A percentile compares a stretch with the other conserved stretches of the same genome.
phyloP scores from a whole-genome alignment of 1,139 yeast genomes.

The Yamadazyma diddensiae region DNA sequence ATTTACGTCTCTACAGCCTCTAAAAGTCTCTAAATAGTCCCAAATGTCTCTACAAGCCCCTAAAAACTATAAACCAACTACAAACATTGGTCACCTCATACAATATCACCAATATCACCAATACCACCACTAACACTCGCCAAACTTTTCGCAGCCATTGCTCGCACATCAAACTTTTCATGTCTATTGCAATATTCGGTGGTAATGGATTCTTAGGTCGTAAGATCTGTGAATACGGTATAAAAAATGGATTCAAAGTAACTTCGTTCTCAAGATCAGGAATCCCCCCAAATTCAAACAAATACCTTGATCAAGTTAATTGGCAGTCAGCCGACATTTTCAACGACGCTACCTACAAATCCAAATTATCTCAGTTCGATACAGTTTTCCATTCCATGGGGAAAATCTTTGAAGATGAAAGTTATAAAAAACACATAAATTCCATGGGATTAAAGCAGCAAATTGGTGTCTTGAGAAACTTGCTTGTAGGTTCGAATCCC shows the following conservation, averaged over 20 bases:
- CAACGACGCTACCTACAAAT: constrained; percentile 54
- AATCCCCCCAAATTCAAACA: constrained; percentile 38
- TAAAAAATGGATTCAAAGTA: constrained; percentile 60
- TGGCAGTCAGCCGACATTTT: constrained; percentile 73
- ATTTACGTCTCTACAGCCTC: no score
- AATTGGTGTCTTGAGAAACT: constrained; percentile 6
- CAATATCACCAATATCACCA: no score
- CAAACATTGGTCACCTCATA: no score
- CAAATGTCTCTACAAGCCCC: no score
- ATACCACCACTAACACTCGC: no score
- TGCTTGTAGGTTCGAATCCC: constrained; percentile 47
- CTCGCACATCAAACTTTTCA: no score
- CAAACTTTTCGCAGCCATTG: no score
- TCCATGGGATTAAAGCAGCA: constrained; percentile 20
- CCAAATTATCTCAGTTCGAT: constrained; percentile 45
- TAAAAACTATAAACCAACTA: no score
- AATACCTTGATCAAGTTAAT: constrained; percentile 57
- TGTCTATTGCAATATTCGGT: constrained; percentile 66
- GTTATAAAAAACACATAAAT: constrained; percentile 58
- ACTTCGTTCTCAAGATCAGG: constrained; percentile 64
- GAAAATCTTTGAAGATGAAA: constrained; percentile 60
- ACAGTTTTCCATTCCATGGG: constrained; percentile 88
- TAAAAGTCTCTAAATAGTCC: no score
- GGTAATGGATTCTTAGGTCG: constrained; percentile 82
- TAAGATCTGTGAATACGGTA: constrained; percentile 69